A percentile compares a stretch with the other conserved stretches of the same genome.
phyloP scores from a whole-genome alignment of 177 flowering plant species.

The Tripterygium wilfordii region DNA sequence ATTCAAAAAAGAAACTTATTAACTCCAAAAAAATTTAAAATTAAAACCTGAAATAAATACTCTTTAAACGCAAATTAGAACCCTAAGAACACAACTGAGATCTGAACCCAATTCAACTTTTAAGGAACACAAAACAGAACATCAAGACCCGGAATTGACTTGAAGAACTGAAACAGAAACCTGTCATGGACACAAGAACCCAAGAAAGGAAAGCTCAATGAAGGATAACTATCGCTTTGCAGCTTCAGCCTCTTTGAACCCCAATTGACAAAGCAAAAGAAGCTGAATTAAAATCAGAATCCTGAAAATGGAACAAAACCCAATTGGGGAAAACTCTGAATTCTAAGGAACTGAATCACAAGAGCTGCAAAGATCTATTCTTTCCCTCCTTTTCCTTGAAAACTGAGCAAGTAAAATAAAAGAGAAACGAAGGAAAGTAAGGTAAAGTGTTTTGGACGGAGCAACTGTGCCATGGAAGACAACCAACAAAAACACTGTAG shows the following conservation, averaged over 20 bases:
- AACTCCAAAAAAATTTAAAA: conserved; percentile 1
- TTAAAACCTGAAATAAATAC: neutral
- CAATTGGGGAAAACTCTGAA: conserved; percentile 16
- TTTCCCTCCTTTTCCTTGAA: conserved; percentile 21
- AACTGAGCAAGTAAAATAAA: conserved; percentile 20
- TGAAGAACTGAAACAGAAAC: neutral
- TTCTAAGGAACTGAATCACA: neutral
- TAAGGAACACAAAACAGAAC: neutral
- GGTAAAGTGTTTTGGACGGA: too few relatives aligned
- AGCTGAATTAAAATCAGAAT: conserved; percentile 3
- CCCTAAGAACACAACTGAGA: conserved; percentile 11
- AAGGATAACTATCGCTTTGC: too few relatives aligned
- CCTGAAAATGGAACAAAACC: conserved; percentile 6
- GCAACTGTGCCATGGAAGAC: too few relatives aligned
- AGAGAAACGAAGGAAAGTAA: conserved; percentile 10
- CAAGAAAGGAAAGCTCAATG: neutral
- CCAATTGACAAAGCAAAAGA: conserved; percentile 10
- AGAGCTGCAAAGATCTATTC: conserved; percentile 12
- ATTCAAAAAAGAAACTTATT: conserved; percentile 4
- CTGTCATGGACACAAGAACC: conserved; percentile 5
- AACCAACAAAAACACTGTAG: too few relatives aligned
- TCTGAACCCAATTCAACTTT: conserved; percentile 6
- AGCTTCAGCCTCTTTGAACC: neutral
- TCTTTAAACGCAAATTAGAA: neutral
- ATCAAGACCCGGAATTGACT: conserved; percentile 3